Evolutionary conservation across 805 yeast genomes (phyloP).

Genomic region (Sugiyamaella marilandica): DNA sequence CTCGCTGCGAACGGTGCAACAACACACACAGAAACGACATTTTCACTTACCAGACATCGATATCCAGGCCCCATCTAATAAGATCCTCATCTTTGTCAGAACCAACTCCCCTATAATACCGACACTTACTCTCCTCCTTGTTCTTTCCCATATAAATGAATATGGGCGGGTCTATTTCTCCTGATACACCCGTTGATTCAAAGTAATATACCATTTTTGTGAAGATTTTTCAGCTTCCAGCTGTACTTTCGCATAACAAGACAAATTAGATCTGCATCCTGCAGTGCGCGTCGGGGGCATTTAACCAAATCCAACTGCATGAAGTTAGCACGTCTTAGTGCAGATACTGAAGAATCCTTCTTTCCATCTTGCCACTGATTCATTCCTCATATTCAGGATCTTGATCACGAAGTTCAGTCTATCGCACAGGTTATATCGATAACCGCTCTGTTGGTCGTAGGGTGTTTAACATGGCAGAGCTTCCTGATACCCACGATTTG

Average conservation of each 20-base stretch:
- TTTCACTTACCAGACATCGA: constrained; percentile 53
- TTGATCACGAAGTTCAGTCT: no score
- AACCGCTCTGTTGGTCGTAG: no score
- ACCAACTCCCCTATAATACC: neutral
- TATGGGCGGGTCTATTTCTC: constrained; percentile 32
- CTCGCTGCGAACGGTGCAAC: neutral
- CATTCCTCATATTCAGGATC: no score
- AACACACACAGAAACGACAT: neutral
- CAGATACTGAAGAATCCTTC: no score
- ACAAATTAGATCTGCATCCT: neutral
- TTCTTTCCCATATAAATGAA: constrained; percentile 66
- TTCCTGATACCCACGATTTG: constrained; percentile 25
- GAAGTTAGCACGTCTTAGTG: no score
- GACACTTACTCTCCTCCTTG: constrained; percentile 54
- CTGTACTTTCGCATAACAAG: neutral
- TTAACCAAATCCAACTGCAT: neutral
- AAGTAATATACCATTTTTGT: constrained; percentile 45
- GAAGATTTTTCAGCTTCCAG: neutral
- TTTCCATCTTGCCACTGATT: no score
- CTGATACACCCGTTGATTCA: constrained; percentile 35
- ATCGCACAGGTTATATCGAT: no score
- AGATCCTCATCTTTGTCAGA: constrained; percentile 41
- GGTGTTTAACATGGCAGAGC: constrained; percentile 18
- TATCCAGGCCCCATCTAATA: constrained; percentile 59
- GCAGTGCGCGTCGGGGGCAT: neutral